phyloP scores from a whole-genome alignment of 495 filamentous ascomycete genomes.

The Haplographium delicatum region DNA sequence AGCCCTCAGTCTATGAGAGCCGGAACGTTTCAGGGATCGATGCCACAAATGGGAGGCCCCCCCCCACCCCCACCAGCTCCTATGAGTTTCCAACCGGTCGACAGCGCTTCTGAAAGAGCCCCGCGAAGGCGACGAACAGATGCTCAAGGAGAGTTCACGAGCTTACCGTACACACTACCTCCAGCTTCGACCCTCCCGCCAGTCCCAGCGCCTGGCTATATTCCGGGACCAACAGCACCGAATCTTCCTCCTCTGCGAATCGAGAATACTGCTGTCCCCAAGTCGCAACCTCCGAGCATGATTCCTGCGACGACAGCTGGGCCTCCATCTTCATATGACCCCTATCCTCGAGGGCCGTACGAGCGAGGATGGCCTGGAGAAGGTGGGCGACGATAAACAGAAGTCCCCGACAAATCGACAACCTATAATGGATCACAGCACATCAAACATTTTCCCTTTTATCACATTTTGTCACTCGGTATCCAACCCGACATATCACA shows the following conservation, averaged over 20 bases:
- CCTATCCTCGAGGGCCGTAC: slow-evolving; percentile 19
- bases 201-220: slow-evolving; percentile 13
- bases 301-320: slow-evolving; percentile 13
- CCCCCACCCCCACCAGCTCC: slow-evolving; percentile 1
- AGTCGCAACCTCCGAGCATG: neutral
- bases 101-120: slow-evolving; percentile 10
- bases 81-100: slow-evolving; percentile 10
- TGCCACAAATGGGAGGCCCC: slow-evolving; percentile 9
- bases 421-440: neutral
- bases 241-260: slow-evolving; percentile 24
- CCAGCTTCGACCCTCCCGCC: slow-evolving; percentile 24
- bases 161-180: slow-evolving; percentile 16
- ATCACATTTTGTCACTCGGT: too few species aligned
- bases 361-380: slow-evolving; percentile 23
- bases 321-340: slow-evolving; percentile 13
- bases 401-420: neutral
- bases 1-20: slow-evolving; percentile 32
- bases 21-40: slow-evolving; percentile 8
- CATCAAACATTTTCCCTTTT: neutral
- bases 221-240: slow-evolving; percentile 2
- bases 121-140: slow-evolving; percentile 24
- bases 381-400: slow-evolving; percentile 3
- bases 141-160: slow-evolving; percentile 20
- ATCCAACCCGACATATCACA: neutral
- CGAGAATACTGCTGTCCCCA: slow-evolving; percentile 8